Base-by-base conservation (phyloP, 108 stramenopile genomes). In the Nitzschia palea region DNA sequence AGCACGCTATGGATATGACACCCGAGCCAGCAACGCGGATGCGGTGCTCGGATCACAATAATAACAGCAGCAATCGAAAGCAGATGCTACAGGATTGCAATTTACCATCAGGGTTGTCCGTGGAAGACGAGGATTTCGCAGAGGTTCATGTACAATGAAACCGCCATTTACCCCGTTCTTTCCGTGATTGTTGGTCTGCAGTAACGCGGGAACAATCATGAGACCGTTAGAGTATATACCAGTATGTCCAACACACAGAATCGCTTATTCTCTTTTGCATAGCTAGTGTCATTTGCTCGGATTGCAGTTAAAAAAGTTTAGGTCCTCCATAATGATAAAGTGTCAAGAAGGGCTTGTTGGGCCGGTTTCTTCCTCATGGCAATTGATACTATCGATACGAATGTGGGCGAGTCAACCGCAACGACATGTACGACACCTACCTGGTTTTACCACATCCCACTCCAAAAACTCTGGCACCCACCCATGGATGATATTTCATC, bases 251-350 rank as follows among this genome's bases (percentile, higher is more conserved):
- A n/a, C n/a, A n/a, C n/a, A 53, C 27, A 28, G 2, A 14, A 23
- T 53, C 14, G 14, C 27, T 1, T 15, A 23, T 26, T 53, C 56
- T 23, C 37, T 25, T 43, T 43, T 32, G 42, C 26, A 15, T 61
- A 27, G 20, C 36, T 44, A 61, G 42, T 44, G 47, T 14, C 27
- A 0, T 33, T 51, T 60, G 73, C 73, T 74, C 65, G 65, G 73
- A 74, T 74, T 74, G 73, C 73, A 74, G 73, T 74, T 74, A 74
- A 74, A 74, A 74, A 74, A 50, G 57, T 27, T 42, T 67, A 34
- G 32, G 47, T 33, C 44, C 37, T 36, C 58, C 57, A 45, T 37
- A n/a, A n/a, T n/a, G n/a, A 53, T 22, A 61, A 3, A 25, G 3
- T 42, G 30, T 63, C 61, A 55, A 58, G 59, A 67, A 67, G 73